Base-by-base conservation (phyloP, 768 basidiomycete genomes). In the Strobilomyces dryophilus region DNA sequence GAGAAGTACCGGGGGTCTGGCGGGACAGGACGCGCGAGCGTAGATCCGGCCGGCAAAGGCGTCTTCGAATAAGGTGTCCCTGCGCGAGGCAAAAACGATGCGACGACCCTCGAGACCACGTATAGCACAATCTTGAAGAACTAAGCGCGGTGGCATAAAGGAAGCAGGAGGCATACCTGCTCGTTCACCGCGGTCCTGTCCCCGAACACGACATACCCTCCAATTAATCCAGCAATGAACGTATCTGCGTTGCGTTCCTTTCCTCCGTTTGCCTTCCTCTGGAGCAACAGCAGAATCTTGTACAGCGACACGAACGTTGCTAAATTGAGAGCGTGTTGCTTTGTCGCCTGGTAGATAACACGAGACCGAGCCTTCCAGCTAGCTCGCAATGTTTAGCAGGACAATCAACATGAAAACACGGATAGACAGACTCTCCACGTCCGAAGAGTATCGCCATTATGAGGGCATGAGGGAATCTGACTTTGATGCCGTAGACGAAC, bases 401-500 rank as follows among this genome's bases (percentile, higher is more conserved):
- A 51, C 57, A 46, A 26, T 34, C 37, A 43, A 45, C 31, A 18
- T 32, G 36, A 45, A 6, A 15, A 35, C 35, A 41, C 14, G 32
- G 20, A 48, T 26, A 10, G 5, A 82, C 92, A 69, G 61, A 97
- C 92, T 89, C 82, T 74, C 93, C 93, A 45, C 87, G 81, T 31
- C 93, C 92, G 64, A 98, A 98, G 39, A 98, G 76, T 55, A 97
- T 81, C 21, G 93, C 89, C 95, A 98, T 98, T 46, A 98, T 87
- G 27, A 98, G 75, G 1, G 95, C 95, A 79, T 98, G 95, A 36
- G 95, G 95, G 63, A 95, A 95, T 40, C 93, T 76, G 57, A 95
- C 87, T 73, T 93, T 92, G 61, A 87, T 88, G 35, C 92, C 92
- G 61, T 93, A 94, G 9, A 93, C 88, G 54, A 92, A 80, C 5